Base-by-base conservation (phyloP, 345 rosid genomes). In the Hibiscus syriacus region DNA sequence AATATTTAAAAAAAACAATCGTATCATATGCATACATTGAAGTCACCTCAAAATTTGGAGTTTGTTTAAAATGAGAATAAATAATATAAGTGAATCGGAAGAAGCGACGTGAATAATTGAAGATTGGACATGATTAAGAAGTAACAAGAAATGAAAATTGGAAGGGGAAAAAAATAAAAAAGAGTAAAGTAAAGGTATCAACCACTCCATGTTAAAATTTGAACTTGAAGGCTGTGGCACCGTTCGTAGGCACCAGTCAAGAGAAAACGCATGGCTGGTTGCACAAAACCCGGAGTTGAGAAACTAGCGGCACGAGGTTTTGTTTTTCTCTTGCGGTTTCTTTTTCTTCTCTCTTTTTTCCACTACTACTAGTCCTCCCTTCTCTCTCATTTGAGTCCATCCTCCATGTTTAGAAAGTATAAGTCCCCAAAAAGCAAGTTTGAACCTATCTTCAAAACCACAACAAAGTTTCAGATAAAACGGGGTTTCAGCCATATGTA, bases 231-330 rank as follows among this genome's bases (percentile, higher is more conserved):
- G 64, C 69, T 72, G 79, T 72, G 66, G 69, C 90, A 86, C 98
- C 92, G 95, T 86, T 70, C 16, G 29, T 70, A 36, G 52, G 69
- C 80, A 70, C 92, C 97, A 92, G 49, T 80, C 59, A 85, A 69
- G 72, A 72, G 71, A 46, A 56, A 82, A 78, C 91, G 88, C 49
- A 77, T 85, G 92, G 84, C 77, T 73, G 73, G 71, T 78, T 86
- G 88, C 95, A 84, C 95, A 75, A 83, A 92, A 86, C 79, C 67
- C 85, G 87, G 92, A 70, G 83, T 79, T 69, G 73, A 85, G 88
- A 85, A 82, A 84, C 80, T 70, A 83, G 85, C 80, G 80, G 84
- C 90, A 83, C 85, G 73, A 76, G 76, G 73, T 76, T 76, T 59
- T 56, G 66, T 68, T 73, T 74, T 61, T 66, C 73, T n/a, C 59